Evolutionary conservation across 495 filamentous ascomycete genomes (phyloP).

Genomic region (Aspergillus affinis): DNA sequence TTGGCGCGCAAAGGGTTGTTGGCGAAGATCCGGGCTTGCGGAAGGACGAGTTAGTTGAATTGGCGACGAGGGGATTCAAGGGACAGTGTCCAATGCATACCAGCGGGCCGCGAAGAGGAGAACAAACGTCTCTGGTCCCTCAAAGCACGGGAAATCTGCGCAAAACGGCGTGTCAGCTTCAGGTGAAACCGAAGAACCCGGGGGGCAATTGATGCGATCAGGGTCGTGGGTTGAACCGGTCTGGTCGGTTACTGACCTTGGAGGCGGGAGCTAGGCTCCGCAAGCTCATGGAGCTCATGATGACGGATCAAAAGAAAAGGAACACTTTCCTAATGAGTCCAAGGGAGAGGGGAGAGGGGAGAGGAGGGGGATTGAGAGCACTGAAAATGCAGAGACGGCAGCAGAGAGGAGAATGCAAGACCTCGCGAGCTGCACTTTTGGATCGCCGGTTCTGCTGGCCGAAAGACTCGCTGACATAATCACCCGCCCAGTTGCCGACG

Average conservation of each 20-base stretch:
- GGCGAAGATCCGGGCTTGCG: slow-evolving; percentile 72
- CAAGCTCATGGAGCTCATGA: slow-evolving; percentile 59
- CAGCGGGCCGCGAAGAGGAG: slow-evolving; percentile 78
- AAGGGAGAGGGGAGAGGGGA: slow-evolving; percentile 14
- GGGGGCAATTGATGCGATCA: neutral
- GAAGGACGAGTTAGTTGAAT: slow-evolving; percentile 33
- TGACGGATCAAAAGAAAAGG: slow-evolving; percentile 37
- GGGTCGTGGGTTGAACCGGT: neutral
- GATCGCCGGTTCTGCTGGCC: slow-evolving; percentile 27
- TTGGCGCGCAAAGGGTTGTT: slow-evolving; percentile 84
- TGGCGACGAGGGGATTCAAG: slow-evolving; percentile 11
- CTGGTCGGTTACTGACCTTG: slow-evolving; percentile 43
- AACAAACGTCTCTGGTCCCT: slow-evolving; percentile 68
- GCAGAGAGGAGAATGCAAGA: slow-evolving; percentile 27
- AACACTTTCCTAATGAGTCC: slow-evolving; percentile 31
- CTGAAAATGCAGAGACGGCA: slow-evolving; percentile 24
- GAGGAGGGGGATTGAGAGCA: slow-evolving; percentile 2
- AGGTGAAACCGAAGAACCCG: neutral
- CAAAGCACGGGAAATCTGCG: slow-evolving; percentile 46
- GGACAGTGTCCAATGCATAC: slow-evolving; percentile 49
- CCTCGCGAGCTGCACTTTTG: slow-evolving; percentile 36
- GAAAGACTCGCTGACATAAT: slow-evolving; percentile 41
- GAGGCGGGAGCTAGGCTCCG: slow-evolving; percentile 59
- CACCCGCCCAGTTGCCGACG: slow-evolving; percentile 38
- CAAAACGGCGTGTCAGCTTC: slow-evolving; percentile 24